Evolutionary conservation across 257 asterid genomes (phyloP), one percentile per base, ranked within the genome.

Genomic region (Petrea volubilis): DNA sequence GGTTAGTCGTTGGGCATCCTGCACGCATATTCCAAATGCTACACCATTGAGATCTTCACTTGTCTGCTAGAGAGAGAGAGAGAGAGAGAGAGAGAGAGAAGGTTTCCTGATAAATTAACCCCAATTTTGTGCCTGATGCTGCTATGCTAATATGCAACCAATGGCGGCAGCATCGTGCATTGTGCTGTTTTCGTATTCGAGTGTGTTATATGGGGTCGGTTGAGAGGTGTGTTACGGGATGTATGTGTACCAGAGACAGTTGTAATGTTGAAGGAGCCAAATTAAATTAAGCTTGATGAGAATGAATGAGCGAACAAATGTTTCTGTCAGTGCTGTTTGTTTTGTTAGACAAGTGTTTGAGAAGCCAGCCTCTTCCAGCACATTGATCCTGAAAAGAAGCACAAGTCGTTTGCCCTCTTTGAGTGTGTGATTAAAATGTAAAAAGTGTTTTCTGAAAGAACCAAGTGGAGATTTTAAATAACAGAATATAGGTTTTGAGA

Each of bases 1-100:
- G 21, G 86, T 86, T 7, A 82, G 78, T 67, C 87, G 87, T 24
- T 84, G 92, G 92, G 84, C 86, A 4, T 86, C 92, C 10, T 84
- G 87, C 78, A 83, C 89, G 1, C 75, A 74, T 43, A 73, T 86
- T 52, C 78, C 91, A 1, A 80, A 79, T 31, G 81, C 87, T 0
- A 21, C 83, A 0, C 73, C 87, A 0, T 64, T 83, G 53, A 81
- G 80, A 68, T 78, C 89, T 38, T 86, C 87, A 18, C 84, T 86
- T 14, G 89, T 86, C 13, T 86, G 84, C 79, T 86, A 79, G 71
- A 9, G n/a, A 49, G 57, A 60, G 15, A 28, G 17, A 25, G 55
- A 28, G 24, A 6, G n/a, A n/a, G n/a, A n/a, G n/a, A n/a, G n/a
- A n/a, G n/a, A n/a, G n/a, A n/a, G n/a, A n/a, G 12, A 33, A 4